Evolutionary conservation across 2,329 filamentous ascomycete species (phyloP).

Genomic region (Fusarium haematococcum): DNA sequence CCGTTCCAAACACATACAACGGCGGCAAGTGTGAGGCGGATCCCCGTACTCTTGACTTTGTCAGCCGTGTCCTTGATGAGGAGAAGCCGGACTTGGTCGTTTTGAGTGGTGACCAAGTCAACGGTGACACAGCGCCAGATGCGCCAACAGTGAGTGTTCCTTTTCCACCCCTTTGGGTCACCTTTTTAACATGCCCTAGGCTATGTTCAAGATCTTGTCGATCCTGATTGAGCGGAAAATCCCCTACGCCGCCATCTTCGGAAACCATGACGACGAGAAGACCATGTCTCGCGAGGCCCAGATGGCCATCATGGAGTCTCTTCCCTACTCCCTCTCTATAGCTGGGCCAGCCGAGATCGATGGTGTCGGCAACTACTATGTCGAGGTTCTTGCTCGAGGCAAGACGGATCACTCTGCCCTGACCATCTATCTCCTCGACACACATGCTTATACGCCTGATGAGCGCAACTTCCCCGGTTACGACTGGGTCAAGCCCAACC

Average conservation of each 20-base stretch:
- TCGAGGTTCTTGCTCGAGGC: constrained; percentile 88
- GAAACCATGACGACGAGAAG: constrained; percentile 96
- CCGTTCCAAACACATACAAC: constrained; percentile 79
- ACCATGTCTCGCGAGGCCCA: constrained; percentile 80
- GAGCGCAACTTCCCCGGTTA: constrained; percentile 91
- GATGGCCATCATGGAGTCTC: constrained; percentile 86
- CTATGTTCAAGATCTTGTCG: constrained; percentile 92
- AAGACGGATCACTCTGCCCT: constrained; percentile 87
- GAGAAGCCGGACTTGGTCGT: constrained; percentile 95
- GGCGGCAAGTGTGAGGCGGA: constrained; percentile 90
- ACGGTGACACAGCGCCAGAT: constrained; percentile 92
- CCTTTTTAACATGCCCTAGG: constrained; percentile 57
- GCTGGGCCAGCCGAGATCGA: constrained; percentile 86
- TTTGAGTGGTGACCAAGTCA: constrained; percentile 93
- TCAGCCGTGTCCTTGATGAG: constrained; percentile 84
- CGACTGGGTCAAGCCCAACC: constrained; percentile 94
- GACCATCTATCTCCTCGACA: constrained; percentile 95
- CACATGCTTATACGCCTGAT: constrained; percentile 91
- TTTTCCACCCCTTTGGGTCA: not conserved
- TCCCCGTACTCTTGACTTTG: constrained; percentile 89
- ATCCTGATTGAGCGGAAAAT: constrained; percentile 88
- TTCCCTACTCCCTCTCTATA: constrained; percentile 90
- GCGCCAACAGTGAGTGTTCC: constrained; percentile 77
- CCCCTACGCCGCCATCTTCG: constrained; percentile 93
- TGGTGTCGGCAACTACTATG: constrained; percentile 93